Conservation (phyloP, 202 grass and related monocot genomes). For the Brachypodium distachyon region DNA sequence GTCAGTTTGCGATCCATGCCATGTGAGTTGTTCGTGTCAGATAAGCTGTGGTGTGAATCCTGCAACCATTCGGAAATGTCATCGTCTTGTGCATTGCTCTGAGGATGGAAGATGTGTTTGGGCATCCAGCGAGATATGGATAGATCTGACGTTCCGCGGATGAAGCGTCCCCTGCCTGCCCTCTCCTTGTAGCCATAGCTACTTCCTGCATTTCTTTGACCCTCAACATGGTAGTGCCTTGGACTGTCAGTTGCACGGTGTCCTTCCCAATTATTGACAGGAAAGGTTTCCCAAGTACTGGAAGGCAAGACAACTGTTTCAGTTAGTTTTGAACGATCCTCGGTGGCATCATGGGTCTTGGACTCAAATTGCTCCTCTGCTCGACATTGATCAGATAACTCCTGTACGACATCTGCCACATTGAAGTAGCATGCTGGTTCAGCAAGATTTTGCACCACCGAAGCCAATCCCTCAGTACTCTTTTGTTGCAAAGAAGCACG, state of each 20-base stretch:
- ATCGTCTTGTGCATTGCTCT: not conserved
- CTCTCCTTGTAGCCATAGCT: conserved; percentile 10
- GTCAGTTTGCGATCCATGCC: not conserved
- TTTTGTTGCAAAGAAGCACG: conserved; percentile 33
- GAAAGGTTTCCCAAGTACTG: not conserved
- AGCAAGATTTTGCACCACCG: not conserved
- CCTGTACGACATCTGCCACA: conserved; percentile 3
- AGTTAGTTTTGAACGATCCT: not conserved
- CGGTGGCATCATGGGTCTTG: not conserved
- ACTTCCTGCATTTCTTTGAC: conserved; percentile 14
- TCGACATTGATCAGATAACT: conserved; percentile 14
- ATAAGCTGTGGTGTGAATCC: not conserved
- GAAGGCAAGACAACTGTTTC: not conserved
- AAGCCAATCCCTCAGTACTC: conserved; percentile 16
- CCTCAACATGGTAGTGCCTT: conserved; percentile 30
- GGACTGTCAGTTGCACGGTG: not conserved
- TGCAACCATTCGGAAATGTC: conserved; percentile 19
- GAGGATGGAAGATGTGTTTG: conserved; percentile 24
- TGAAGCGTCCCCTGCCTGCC: not conserved
- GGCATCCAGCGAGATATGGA: conserved; percentile 30
- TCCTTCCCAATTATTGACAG: conserved; percentile 19
- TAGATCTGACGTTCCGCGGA: not conserved
- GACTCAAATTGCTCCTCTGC: conserved; percentile 16
- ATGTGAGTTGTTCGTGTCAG: not conserved
- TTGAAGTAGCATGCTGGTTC: not conserved